These are phyloP conservation scores for Sphagnum magellanicum DNA, from an alignment of 228 moss, liverwort and hornwort species.

Conservation along the genomic window DNA sequence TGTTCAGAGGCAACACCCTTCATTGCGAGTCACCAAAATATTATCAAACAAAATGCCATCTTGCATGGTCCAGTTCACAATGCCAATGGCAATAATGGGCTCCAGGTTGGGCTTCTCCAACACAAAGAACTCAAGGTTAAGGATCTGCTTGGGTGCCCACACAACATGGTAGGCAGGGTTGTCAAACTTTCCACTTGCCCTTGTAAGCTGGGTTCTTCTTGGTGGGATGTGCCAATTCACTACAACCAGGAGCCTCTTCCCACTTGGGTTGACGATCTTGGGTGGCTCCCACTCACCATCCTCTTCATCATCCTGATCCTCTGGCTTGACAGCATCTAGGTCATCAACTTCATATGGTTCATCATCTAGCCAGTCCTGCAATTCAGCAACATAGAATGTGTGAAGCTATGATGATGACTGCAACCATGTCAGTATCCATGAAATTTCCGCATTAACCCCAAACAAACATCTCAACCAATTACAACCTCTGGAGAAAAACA, in stretches of 20 bases:
- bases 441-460: too few species aligned
- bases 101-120: constrained; percentile 74
- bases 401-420: too few species aligned
- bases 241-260: constrained; percentile 87
- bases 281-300: constrained; percentile 98
- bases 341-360: constrained; percentile 98
- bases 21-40: constrained; percentile 69
- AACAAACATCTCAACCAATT: too few species aligned
- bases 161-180: constrained; percentile 78
- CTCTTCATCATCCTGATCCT: constrained; percentile 99
- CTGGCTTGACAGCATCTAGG: constrained; percentile 85
- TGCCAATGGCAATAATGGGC: constrained; percentile 84
- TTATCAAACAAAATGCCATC: constrained; percentile 95
- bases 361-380: constrained; percentile 83
- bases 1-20: constrained; percentile 53
- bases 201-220: constrained; percentile 83
- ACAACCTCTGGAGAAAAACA: too few species aligned
- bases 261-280: constrained; percentile 73
- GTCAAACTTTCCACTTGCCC: constrained; percentile 88
- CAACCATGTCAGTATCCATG: too few species aligned
- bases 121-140: constrained; percentile 81
- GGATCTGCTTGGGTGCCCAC: constrained; percentile 76
- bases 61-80: constrained; percentile 99
- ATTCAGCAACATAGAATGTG: neutral
- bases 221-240: constrained; percentile 75